These are phyloP conservation scores for Cercophora sp. DNA, from an alignment of 495 filamentous ascomycete species.

Conservation along the genomic window DNA sequence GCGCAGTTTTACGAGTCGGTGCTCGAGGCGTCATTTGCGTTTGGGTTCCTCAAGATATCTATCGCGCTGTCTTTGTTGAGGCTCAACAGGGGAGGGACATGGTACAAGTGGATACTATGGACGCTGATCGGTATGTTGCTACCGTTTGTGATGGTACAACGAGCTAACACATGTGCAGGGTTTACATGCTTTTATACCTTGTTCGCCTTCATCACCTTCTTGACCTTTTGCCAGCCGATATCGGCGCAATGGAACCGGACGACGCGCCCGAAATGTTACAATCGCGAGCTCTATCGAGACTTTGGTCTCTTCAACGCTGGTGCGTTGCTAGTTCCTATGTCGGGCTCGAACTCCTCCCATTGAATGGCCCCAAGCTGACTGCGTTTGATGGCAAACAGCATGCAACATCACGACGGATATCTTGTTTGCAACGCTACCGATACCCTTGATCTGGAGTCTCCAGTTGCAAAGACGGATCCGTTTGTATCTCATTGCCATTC, in stretches of 20 bases:
- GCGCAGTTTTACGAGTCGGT: conserved; percentile 39
- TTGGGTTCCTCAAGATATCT: conserved; percentile 45
- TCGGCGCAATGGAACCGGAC: conserved; percentile 30
- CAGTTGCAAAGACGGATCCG: conserved; percentile 38
- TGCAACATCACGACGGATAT: conserved; percentile 48
- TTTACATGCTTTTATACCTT: conserved; percentile 34
- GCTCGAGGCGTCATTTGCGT: conserved; percentile 36
- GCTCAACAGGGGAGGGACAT: conserved; percentile 19
- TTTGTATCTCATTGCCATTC: conserved; percentile 40
- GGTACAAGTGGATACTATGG: conserved; percentile 26
- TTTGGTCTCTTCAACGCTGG: conserved; percentile 39
- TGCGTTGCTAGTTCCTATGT: conserved; percentile 7
- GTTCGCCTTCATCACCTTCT: conserved; percentile 31
- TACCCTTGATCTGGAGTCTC: conserved; percentile 43
- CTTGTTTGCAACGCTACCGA: conserved; percentile 40
- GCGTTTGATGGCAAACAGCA: conserved; percentile 13
- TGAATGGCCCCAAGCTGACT: background rate
- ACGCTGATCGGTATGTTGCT: conserved; percentile 19
- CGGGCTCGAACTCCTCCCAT: background rate
- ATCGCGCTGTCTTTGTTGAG: conserved; percentile 34
- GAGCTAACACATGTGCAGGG: no score
- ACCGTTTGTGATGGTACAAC: no score
- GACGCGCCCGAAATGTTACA: conserved; percentile 26
- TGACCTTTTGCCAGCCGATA: conserved; percentile 35
- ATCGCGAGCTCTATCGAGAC: conserved; percentile 26